Evolutionary conservation across 495 filamentous ascomycete genomes (phyloP), one percentile per base, ranked within the genome.

Genomic region (Daldinia grandis): DNA sequence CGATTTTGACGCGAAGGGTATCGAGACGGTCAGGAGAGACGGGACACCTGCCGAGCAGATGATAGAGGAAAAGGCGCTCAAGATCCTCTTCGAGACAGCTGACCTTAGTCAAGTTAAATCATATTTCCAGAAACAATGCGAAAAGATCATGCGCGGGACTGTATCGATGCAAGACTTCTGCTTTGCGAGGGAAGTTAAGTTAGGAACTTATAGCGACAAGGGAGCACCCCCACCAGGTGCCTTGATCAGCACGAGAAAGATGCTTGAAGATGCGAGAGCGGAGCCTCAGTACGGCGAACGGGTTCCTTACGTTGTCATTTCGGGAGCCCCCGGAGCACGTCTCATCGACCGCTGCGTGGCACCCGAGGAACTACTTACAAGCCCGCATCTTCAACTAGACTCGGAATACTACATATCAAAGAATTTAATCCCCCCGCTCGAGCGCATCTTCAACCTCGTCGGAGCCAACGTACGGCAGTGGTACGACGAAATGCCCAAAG

Each of bases 401-500:
- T 87, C 94, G 0, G 94, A 97, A 73, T 99, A 99, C 79, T 99
- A 99, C 79, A 98, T 98, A 71, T 86, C 86, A 7, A 98, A 97
- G 82, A 98, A 97, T 74, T 74, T 99, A 25, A 95, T 99, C 55
- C 96, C 96, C 19, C 95, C 95, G 3, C 85, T 99, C 3, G 95
- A 97, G 79, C 88, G 95, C 14, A 98, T 99, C 58, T 98, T 99
- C 84, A 97, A 96, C 76, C 88, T 99, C 12, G 93, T 98, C 27
- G 95, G 95, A 31, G 95, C 94, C 19, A 96, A 96, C 78, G 92
- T 98, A 12, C 84, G 92, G 15, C 84, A 87, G 61, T 99, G 95
- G 95, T 98, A 94, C 67, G 94, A 97, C 59, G 93, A 97, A 78
- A 97, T 97, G 93, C 95, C 95, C 24, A 97, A 96, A 77, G 84